Evolutionary conservation across 495 filamentous ascomycete genomes (phyloP).

Genomic region (Aspergillus ostianus): DNA sequence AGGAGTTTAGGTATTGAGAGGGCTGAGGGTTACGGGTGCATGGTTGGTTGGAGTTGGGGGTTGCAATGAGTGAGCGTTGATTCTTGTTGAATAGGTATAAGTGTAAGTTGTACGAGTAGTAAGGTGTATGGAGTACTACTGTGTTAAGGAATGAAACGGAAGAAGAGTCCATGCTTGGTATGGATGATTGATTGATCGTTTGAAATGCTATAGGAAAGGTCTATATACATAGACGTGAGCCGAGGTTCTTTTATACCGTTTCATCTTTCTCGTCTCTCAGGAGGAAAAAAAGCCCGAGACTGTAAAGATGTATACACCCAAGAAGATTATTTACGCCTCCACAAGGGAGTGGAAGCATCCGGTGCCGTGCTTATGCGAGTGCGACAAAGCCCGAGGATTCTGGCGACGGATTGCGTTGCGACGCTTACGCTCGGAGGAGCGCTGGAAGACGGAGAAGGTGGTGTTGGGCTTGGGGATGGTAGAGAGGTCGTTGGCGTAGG

Average conservation of each 20-base stretch:
- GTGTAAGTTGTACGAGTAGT: too few relatives aligned
- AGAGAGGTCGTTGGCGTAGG: conserved; percentile 55
- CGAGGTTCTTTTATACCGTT: neutral
- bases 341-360: conserved; percentile 28
- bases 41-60: neutral
- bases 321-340: conserved; percentile 11
- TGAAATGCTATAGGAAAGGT: neutral
- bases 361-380: conserved; percentile 19
- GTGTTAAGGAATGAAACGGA: too few relatives aligned
- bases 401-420: neutral
- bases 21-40: neutral
- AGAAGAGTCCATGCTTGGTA: too few relatives aligned
- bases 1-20: neutral
- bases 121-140: too few relatives aligned
- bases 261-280: neutral
- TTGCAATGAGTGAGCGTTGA: too few relatives aligned
- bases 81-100: too few relatives aligned
- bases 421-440: conserved; percentile 10
- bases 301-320: neutral
- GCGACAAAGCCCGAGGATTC: conserved; percentile 7
- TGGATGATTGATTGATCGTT: neutral
- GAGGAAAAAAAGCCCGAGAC: too few relatives aligned
- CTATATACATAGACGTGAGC: neutral
- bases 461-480: conserved; percentile 31
- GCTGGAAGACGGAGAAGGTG: conserved; percentile 5